Evolutionary conservation across 495 filamentous ascomycete genomes (phyloP), one percentile per base, ranked within the genome.

Genomic region (Penicillium daleae): DNA sequence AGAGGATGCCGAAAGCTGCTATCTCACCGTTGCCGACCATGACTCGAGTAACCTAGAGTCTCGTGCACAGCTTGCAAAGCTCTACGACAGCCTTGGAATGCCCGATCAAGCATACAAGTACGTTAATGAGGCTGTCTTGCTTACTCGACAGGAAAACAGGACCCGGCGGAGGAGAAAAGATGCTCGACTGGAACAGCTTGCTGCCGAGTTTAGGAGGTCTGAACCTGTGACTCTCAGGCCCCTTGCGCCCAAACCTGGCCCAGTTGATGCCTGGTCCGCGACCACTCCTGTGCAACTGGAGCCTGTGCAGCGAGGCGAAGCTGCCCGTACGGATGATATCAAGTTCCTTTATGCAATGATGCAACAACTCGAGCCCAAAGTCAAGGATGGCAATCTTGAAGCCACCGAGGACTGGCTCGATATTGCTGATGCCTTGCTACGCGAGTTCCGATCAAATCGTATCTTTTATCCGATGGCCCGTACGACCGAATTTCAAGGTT

Each of bases 401-500:
- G 85, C 87, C 15, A 82, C 76, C 17, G 74, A 80, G 21, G 82
- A 86, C 31, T 97, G 91, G 88, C 86, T 96, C 72, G 81, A 87
- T 63, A 88, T 88, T 33, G 91, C 92, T 0, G 85, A 86, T 68
- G 83, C 85, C 55, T 80, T 97, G 21, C 81, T 93, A 19, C 85
- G 93, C 64, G 91, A 93, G 58, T 98, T 97, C 72, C 83, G 88
- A 39, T 83, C 85, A 12, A 90, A 88, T 59, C 89, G 87, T 61
- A 79, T 84, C 6, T 93, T 97, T 70, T 97, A 93, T 75, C 85
- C 89, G 0, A 83, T 86, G 72, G 86, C 90, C 32, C 89, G 88
- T 62, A 87, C 87, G 62, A 80, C 89, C 55, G 79, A 81, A 51
- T 92, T 93, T 62, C 74, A 89, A 60, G 88, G 90, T 26, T 89